Evolutionary conservation across 139 green algal genomes (phyloP).

Genomic region (Dunaliella sp.): DNA sequence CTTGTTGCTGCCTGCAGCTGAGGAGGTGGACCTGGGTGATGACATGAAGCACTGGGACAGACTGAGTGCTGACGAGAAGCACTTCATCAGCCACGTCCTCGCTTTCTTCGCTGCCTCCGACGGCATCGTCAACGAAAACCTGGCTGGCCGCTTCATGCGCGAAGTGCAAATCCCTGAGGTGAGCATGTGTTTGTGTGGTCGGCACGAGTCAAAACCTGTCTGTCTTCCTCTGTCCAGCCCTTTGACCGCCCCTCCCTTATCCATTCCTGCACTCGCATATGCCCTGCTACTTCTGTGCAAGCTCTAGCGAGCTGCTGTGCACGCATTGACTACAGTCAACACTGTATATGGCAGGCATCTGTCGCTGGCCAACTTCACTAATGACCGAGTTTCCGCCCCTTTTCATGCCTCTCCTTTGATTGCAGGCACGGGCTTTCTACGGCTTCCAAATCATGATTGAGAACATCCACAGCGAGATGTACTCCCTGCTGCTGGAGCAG

Average conservation of each 20-base stretch:
- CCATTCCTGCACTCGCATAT: too few species aligned
- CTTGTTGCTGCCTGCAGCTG: constrained; percentile 52
- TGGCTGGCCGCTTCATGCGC: constrained; percentile 91
- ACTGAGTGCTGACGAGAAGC: constrained; percentile 84
- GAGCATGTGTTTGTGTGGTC: too few species aligned
- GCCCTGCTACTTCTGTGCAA: too few species aligned
- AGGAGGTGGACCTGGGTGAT: constrained; percentile 94
- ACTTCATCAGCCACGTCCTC: constrained; percentile 97
- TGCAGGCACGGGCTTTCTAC: constrained; percentile 95
- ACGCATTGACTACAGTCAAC: background rate
- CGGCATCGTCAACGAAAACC: constrained; percentile 96
- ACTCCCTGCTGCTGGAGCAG: constrained; percentile 94
- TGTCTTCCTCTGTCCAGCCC: too few species aligned
- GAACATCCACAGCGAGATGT: constrained; percentile 99
- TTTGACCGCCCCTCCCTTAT: too few species aligned
- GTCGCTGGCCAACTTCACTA: background rate
- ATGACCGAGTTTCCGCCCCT: background rate
- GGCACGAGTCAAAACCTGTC: too few species aligned
- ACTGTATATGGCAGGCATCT: background rate
- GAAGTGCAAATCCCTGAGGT: constrained; percentile 81
- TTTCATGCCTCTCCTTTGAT: background rate
- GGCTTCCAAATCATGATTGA: constrained; percentile 99
- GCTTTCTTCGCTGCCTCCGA: constrained; percentile 97
- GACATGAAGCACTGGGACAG: constrained; percentile 92
- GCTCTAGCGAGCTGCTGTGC: too few species aligned